Base-by-base conservation (phyloP, 202 grass and related monocot genomes). In the Alloteropsis angusta region DNA sequence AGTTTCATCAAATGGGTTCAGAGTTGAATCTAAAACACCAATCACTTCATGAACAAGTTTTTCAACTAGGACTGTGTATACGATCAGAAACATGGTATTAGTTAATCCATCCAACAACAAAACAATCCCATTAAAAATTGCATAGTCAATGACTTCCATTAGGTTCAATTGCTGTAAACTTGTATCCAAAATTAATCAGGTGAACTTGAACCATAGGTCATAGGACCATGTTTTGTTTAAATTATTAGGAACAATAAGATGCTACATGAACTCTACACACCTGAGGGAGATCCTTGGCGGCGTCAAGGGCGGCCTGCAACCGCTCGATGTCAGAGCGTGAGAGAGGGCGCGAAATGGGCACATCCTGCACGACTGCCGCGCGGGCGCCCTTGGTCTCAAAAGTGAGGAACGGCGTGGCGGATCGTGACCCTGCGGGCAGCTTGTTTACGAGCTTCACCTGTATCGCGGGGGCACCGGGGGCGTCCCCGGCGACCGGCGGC, bases 401-500 rank as follows among this genome's bases (percentile, higher is more conserved):
- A 11, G 87, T 93, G 83, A 98, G 91, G 80, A 92, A 98, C 35
- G 92, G 92, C 15, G 90, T 35, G 0, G 92, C 42, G 35, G 83
- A 47, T 19, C 83, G 89, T 12, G 92, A 90, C 5, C 90, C 89
- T 1, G 83, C 86, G 16, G 90, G 65, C 68, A 91, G 87, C 78
- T 98, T 98, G 87, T 91, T 95, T 64, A 98, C 87, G 76, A 98
- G 89, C 72, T 83, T 98, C 49, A 95, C 91, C 74, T 98, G 96
- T 60, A 95, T 98, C 30, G 85, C 89, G 1, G 78, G 45, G 67
- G 45, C 45, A 18, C 67, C 80, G 16, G 85, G 9, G 13, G 78
- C 87, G 60, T 86, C 81, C 60, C 84, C 86, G 53, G 75, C 81
- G 12, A 74, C 80, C 15, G 79, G 79, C 68, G 89, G 86, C 80